A percentile compares a stretch with the other conserved stretches of the same genome.
Evolutionary conservation across 2,329 filamentous ascomycete species (phyloP).

Genomic region (Falciphora oryzae): DNA sequence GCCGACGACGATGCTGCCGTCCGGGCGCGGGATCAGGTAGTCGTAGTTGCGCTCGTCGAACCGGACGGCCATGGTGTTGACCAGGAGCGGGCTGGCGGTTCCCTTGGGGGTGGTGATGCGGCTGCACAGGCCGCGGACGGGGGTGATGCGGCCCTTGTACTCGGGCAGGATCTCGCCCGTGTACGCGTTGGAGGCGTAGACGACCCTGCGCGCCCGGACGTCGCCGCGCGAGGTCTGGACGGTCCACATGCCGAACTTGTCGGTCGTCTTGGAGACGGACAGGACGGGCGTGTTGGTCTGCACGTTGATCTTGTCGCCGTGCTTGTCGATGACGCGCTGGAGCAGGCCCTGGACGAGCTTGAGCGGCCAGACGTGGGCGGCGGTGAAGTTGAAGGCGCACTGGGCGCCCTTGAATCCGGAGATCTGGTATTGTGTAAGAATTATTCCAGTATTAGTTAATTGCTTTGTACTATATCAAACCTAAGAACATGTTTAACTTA

Average conservation of each 20-base stretch:
- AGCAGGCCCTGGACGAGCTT: conserved; percentile 22
- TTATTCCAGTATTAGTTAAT: conserved; percentile 24
- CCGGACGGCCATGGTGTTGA: conserved; percentile 20
- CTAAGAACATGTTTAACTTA: not conserved
- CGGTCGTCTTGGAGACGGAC: conserved; percentile 1
- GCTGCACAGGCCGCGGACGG: conserved; percentile 14
- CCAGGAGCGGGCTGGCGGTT: conserved; percentile 3
- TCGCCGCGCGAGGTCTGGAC: conserved; percentile 19
- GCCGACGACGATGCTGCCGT: conserved; percentile 37
- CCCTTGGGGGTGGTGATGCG: conserved; percentile 10
- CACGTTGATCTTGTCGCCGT: conserved; percentile 11
- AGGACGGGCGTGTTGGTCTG: conserved; percentile 25
- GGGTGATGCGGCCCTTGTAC: conserved; percentile 15
- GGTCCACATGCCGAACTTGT: conserved; percentile 11
- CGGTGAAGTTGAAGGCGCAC: conserved; percentile 25
- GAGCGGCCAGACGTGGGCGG: conserved; percentile 26
- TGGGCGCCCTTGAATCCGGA: conserved; percentile 31
- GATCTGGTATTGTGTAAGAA: conserved; percentile 16
- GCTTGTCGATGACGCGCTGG: conserved; percentile 4
- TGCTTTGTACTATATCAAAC: conserved; percentile 4
- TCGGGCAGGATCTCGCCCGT: conserved; percentile 18
- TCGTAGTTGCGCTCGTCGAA: conserved; percentile 19
- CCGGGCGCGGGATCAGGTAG: conserved; percentile 37
- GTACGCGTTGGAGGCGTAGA: conserved; percentile 26
- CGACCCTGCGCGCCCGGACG: conserved; percentile 17